Evolutionary conservation across 2,329 filamentous ascomycete genomes (phyloP).

Genomic region (Penicillium sp.): DNA sequence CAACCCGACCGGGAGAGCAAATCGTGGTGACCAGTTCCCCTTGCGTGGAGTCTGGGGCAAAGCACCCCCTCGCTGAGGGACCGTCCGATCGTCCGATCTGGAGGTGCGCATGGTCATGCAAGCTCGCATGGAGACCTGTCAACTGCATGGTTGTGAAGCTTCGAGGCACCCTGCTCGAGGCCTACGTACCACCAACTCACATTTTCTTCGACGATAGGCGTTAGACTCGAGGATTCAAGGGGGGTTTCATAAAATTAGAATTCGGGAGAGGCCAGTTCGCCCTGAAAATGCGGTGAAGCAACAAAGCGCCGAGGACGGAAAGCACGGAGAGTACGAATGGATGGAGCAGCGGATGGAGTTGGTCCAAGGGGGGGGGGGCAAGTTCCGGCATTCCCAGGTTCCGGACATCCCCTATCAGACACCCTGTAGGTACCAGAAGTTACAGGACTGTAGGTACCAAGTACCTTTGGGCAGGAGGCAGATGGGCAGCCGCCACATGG

Average conservation of each 20-base stretch:
- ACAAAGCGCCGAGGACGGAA: background rate
- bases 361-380: background rate
- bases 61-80: slow-evolving; percentile 8
- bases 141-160: slow-evolving; percentile 18
- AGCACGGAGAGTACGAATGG: background rate
- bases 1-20: slow-evolving; percentile 9
- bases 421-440: background rate
- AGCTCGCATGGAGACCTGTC: slow-evolving; percentile 12
- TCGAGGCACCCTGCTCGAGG: slow-evolving; percentile 10
- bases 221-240: background rate
- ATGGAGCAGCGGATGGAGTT: background rate
- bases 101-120: background rate
- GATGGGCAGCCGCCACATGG: background rate
- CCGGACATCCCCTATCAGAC: background rate
- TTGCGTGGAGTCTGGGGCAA: slow-evolving; percentile 19
- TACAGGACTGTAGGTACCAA: background rate
- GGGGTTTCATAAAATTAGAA: background rate
- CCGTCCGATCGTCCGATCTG: slow-evolving; percentile 1
- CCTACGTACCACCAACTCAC: background rate
- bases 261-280: background rate
- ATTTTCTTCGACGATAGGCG: background rate
- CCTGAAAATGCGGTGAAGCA: slow-evolving; percentile 14
- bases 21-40: slow-evolving; percentile 23
- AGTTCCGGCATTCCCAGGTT: background rate
- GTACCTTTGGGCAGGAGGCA: background rate